Percentiles rank a stretch among this genome's conserved stretches.
These are phyloP conservation scores for Solanum verrucosum DNA, from an alignment of 257 asterid species.

Conservation along the genomic window DNA sequence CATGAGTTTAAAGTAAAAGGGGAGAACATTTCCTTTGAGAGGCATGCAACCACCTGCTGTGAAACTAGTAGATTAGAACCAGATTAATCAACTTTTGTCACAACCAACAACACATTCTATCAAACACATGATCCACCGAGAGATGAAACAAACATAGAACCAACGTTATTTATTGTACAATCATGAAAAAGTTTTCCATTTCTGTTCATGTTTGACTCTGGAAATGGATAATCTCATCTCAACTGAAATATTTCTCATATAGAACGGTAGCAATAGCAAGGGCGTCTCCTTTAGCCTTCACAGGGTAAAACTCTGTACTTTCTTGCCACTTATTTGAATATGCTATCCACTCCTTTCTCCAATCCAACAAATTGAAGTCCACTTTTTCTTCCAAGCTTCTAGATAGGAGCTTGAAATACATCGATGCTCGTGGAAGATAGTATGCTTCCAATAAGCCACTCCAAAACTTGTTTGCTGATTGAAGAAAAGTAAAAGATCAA, in stretches of 20 bases:
- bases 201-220: background rate
- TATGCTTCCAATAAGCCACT: constrained; percentile 65
- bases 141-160: background rate
- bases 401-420: constrained; percentile 50
- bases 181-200: background rate
- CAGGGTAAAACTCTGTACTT: constrained; percentile 50
- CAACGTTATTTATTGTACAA: background rate
- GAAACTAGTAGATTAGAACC: background rate
- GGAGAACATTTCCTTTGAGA: background rate
- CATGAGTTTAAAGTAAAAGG: background rate
- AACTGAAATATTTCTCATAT: constrained; percentile 47
- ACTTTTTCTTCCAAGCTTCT: constrained; percentile 44
- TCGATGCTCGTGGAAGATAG: constrained; percentile 84
- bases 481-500: background rate
- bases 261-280: constrained; percentile 50
- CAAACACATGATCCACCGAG: background rate
- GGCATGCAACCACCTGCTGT: background rate
- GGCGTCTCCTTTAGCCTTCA: constrained; percentile 63
- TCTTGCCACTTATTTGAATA: constrained; percentile 79
- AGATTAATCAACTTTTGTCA: background rate
- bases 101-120: background rate
- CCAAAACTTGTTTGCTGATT: constrained; percentile 91
- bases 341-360: constrained; percentile 91
- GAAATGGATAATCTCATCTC: constrained; percentile 1
- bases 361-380: constrained; percentile 53